Evolutionary conservation across 768 basidiomycete genomes (phyloP).

Genomic region (Nevesoporus exiguus): DNA sequence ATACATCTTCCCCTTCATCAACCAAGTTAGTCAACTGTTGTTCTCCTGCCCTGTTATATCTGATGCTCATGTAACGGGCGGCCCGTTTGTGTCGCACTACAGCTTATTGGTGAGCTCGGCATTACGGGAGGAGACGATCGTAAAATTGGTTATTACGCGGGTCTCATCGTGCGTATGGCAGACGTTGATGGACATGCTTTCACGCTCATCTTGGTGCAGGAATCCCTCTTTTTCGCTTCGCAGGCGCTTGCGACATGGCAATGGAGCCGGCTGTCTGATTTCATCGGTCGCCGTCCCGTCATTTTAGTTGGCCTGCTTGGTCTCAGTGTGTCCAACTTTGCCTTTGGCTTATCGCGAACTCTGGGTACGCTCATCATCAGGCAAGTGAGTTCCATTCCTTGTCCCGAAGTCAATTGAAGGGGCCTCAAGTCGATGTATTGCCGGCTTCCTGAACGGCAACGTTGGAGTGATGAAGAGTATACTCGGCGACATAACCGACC

Average conservation of each 20-base stretch:
- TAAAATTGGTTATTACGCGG: constrained; percentile 69
- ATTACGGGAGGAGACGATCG: constrained; percentile 56
- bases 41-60: background rate
- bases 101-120: constrained; percentile 54
- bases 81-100: background rate
- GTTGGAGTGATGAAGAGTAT: constrained; percentile 37
- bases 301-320: constrained; percentile 55
- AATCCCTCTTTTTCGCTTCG: constrained; percentile 59
- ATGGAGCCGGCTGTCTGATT: constrained; percentile 63
- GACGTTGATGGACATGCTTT: background rate
- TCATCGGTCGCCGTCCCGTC: constrained; percentile 58
- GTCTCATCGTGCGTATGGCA: constrained; percentile 45
- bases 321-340: constrained; percentile 48
- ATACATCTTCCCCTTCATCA: constrained; percentile 62
- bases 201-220: constrained; percentile 33
- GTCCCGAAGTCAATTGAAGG: constrained; percentile 3
- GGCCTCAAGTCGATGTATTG: constrained; percentile 31
- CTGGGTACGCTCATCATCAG: constrained; percentile 54
- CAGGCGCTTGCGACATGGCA: constrained; percentile 58
- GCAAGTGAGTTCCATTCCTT: constrained; percentile 22
- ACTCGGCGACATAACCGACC: background rate
- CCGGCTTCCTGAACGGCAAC: constrained; percentile 39
- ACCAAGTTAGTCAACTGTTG: constrained; percentile 38
- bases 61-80: background rate
- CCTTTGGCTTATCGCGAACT: constrained; percentile 60